Base-by-base conservation (phyloP, 352 stramenopile genomes). In the Phytophthora multivora region DNA sequence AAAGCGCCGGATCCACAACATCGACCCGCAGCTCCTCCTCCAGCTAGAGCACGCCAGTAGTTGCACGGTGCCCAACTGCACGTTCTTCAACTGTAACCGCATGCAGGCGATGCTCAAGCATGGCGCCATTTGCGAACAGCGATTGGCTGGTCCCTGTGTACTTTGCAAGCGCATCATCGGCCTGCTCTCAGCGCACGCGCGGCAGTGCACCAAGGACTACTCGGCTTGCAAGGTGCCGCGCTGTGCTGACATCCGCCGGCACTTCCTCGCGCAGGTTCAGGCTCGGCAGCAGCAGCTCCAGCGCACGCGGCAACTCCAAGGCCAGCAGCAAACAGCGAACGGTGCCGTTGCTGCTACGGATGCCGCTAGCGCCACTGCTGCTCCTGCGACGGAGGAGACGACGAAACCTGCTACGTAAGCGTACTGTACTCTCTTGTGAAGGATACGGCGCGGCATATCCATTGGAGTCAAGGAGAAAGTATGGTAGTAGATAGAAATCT, bases 101-200 rank as follows among this genome's bases (percentile, higher is more conserved):
- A 95, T 94, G 85, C 83, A 88, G 21, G 79, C 87, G 19, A 96
- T 97, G 85, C 81, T 97, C 51, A 92, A 97, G 69, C 89, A 97
- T 59, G 89, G 88, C n/a, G 75, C 77, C 2, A 83, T 83, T 52
- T 97, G 89, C 42, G 83, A 95, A 59, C 82, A 93, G 67, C 82
- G 87, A n/a, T 72, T 91, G 18, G 73, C 83, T 0, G 87, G 87
- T 2, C 86, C 86, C 1, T 97, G 89, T 36, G 80, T 93, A 52
- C 59, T 95, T 9, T 97, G 89, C 72, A 92, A 91, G 54, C 84
- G 88, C 21, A 96, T 97, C 56, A 83, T 91, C 15, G 86, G 86
- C 2, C 55, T 97, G 51, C 74, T 97, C 2, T 93, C 79, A 4
- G 83, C 87, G 0, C 89, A 97, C 40, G 86, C 88, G 41, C 70